These are phyloP conservation scores for Fusarium graminum DNA, from an alignment of 2,329 filamentous ascomycete genomes.

Conservation along the genomic window DNA sequence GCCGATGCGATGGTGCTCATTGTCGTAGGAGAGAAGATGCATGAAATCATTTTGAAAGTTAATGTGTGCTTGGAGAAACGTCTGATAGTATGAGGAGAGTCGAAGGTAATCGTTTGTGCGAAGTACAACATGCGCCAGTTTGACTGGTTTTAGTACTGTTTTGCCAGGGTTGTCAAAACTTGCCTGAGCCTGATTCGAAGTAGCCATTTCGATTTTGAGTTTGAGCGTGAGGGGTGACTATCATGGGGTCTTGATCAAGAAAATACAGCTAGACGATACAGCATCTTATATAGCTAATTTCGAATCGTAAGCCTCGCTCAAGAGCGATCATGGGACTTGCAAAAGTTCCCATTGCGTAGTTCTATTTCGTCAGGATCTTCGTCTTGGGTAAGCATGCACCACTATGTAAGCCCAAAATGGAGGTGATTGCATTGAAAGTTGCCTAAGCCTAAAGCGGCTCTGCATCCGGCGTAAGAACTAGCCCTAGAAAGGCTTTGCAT, in stretches of 20 bases:
- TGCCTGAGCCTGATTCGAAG: neutral
- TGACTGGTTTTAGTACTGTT: neutral
- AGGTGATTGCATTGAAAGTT: neutral
- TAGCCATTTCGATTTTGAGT: neutral
- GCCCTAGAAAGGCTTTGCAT: neutral
- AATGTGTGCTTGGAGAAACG: neutral
- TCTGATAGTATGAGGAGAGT: conserved; percentile 1
- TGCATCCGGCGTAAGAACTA: neutral
- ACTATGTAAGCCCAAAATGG: neutral
- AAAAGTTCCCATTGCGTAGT: neutral
- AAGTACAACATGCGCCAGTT: conserved; percentile 5
- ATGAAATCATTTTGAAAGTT: conserved; percentile 8
- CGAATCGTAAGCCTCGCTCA: too few relatives aligned
- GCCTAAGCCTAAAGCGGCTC: neutral
- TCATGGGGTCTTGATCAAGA: too few relatives aligned
- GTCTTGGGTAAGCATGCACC: neutral
- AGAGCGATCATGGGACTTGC: too few relatives aligned
- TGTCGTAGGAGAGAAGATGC: conserved; percentile 8
- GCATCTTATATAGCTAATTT: too few relatives aligned
- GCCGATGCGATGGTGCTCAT: neutral
- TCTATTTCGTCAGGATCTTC: neutral
- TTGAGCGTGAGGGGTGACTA: too few relatives aligned
- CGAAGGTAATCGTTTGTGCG: neutral
- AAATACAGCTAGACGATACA: too few relatives aligned
- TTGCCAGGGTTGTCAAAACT: conserved; percentile 3